Evolutionary conservation across 257 asterid genomes (phyloP).

Genomic region (Solanum neorickii): DNA sequence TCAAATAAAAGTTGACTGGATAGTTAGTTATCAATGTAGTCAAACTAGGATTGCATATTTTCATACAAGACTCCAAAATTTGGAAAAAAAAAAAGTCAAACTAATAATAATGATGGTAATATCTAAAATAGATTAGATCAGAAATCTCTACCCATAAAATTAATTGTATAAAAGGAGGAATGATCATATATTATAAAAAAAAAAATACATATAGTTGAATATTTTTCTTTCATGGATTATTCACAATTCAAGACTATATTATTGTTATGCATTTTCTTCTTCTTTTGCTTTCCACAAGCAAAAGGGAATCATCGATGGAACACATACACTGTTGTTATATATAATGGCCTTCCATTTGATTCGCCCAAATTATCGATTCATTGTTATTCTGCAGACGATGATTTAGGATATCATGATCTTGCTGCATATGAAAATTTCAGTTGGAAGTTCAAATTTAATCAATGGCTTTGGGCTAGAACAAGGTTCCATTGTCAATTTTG

Average conservation of each 20-base stretch:
- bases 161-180: background rate
- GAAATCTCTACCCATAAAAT: background rate
- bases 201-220: background rate
- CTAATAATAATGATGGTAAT: background rate
- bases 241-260: background rate
- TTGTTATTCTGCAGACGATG: background rate
- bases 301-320: background rate
- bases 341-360: background rate
- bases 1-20: too few relatives aligned
- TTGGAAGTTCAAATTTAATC: background rate
- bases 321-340: background rate
- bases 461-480: background rate
- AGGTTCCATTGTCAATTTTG: background rate
- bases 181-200: background rate
- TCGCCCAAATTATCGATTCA: background rate
- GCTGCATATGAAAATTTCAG: background rate
- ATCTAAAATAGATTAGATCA: background rate
- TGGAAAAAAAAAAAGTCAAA: background rate
- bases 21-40: background rate
- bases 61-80: background rate
- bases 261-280: background rate
- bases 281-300: background rate
- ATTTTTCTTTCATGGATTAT: background rate
- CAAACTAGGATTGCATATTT: background rate
- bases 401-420: background rate